Percentiles rank a stretch among this genome's conserved stretches.
These are phyloP conservation scores for Suzukiozyma palmioleophila DNA, from an alignment of 1,139 yeast genomes.

Conservation along the genomic window DNA sequence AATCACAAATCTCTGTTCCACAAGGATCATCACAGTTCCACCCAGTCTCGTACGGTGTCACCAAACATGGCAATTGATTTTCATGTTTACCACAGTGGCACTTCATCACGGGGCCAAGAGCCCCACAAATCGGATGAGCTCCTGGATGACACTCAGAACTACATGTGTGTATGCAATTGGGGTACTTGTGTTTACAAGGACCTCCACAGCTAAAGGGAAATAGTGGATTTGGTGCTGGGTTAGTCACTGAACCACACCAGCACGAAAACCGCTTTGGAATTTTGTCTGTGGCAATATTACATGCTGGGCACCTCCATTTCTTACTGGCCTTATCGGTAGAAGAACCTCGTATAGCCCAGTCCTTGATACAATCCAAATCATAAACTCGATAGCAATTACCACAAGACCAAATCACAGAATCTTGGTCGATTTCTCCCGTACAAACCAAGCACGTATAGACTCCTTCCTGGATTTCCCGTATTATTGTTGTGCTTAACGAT, in stretches of 20 bases:
- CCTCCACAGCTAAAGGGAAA: slow-evolving; percentile 90
- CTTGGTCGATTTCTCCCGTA: slow-evolving; percentile 71
- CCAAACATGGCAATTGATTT: slow-evolving; percentile 66
- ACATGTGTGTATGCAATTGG: slow-evolving; percentile 72
- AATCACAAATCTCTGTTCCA: slow-evolving; percentile 63
- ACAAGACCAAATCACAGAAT: slow-evolving; percentile 73
- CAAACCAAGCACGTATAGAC: slow-evolving; percentile 77
- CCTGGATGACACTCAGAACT: slow-evolving; percentile 84
- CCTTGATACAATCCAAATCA: slow-evolving; percentile 73
- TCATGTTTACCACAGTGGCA: slow-evolving; percentile 74
- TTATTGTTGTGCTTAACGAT: slow-evolving; percentile 35
- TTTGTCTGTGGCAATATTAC: slow-evolving; percentile 52
- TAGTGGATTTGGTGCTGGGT: slow-evolving; percentile 58
- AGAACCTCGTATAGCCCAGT: slow-evolving; percentile 78
- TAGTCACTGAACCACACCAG: slow-evolving; percentile 82
- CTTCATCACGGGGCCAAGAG: slow-evolving; percentile 62
- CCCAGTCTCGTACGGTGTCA: slow-evolving; percentile 63
- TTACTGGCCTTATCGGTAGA: slow-evolving; percentile 47
- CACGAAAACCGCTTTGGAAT: slow-evolving; percentile 68
- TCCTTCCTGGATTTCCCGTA: slow-evolving; percentile 60
- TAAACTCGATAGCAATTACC: slow-evolving; percentile 69
- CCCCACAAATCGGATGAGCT: slow-evolving; percentile 78
- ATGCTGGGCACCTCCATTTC: slow-evolving; percentile 87
- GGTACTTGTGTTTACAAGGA: slow-evolving; percentile 56
- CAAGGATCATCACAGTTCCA: slow-evolving; percentile 70